Base-by-base conservation (phyloP, 202 grass and related monocot species). In the Hordeum pubiflorum region DNA sequence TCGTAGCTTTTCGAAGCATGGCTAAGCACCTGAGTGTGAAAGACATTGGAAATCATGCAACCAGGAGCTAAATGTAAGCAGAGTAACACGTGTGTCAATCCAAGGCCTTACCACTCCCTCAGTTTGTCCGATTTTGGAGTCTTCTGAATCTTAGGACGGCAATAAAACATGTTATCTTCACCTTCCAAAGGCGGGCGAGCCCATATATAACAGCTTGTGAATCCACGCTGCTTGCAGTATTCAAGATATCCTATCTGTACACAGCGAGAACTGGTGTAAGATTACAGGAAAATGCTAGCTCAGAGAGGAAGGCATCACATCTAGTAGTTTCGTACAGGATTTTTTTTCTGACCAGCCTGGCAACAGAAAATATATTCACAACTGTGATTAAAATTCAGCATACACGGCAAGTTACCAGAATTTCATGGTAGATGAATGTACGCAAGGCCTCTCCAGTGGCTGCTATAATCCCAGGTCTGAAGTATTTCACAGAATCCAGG, bases 131-230 rank as follows among this genome's bases (percentile, higher is more conserved):
- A 97, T 86, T 93, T 99, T n/a, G 93, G 97, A 52, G 89, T 97
- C 87, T 90, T 97, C 81, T 99, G 97, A 86, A 99, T 97, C 86
- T 86, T 93, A 88, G 97, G 97, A 89, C 93, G 91, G 74, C 97
- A 97, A 85, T 99, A 99, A 67, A 99, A 90, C 78, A 99, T 99
- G 79, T 99, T 93, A 83, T 99, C 96, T 95, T 99, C 97, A 63
- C 97, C 93, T 69, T 97, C 97, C 75, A 99, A 76, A 86, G 97
- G 93, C 75, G 93, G 91, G 43, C 91, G 92, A 60, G 97, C 93
- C 97, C 97, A 97, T 84, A 99, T 99, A 67, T 97, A 99, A 92
- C 97, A 99, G 87, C 97, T 99, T 78, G 97, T 92, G 75, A 99
- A 99, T 39, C 97, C 97, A 61, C 97, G 97, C 52, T 87, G 94